phyloP scores from a whole-genome alignment of 345 rosid species.

The Eucalyptus urophylla region DNA sequence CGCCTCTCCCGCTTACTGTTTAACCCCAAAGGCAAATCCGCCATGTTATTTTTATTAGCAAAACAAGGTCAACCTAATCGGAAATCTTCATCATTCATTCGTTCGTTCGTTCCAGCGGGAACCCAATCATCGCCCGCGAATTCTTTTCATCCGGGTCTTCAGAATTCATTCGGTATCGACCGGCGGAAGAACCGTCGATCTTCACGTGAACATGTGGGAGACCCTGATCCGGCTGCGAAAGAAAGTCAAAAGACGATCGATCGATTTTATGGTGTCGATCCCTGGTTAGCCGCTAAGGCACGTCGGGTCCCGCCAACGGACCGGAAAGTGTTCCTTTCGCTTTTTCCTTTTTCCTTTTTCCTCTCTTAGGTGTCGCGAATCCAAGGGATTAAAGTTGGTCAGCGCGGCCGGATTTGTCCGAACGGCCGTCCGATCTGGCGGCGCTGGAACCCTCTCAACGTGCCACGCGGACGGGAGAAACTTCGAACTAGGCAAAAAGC shows the following conservation, averaged over 20 bases:
- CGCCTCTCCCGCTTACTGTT: neutral
- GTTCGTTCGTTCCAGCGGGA: neutral
- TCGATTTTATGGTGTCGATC: neutral
- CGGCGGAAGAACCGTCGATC: neutral
- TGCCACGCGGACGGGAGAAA: neutral
- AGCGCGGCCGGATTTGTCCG: neutral
- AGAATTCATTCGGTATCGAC: neutral
- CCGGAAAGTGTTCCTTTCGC: neutral
- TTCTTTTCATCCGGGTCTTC: neutral
- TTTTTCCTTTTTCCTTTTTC: fast-evolving
- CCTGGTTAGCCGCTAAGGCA: neutral
- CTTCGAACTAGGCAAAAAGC: neutral
- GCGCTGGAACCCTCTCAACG: neutral
- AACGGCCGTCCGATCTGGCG: neutral
- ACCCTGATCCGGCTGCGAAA: neutral
- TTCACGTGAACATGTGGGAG: neutral
- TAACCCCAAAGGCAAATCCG: neutral
- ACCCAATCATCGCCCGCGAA: neutral
- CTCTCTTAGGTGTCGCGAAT: neutral
- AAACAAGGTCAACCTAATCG: neutral
- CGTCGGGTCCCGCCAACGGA: neutral
- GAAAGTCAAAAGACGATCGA: neutral
- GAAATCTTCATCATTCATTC: neutral
- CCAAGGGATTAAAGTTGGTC: neutral
- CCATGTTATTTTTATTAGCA: neutral